Evolutionary conservation across 129 eudicot genomes (phyloP), one percentile per base, ranked within the genome.

Genomic region (Flaveria brownii): DNA sequence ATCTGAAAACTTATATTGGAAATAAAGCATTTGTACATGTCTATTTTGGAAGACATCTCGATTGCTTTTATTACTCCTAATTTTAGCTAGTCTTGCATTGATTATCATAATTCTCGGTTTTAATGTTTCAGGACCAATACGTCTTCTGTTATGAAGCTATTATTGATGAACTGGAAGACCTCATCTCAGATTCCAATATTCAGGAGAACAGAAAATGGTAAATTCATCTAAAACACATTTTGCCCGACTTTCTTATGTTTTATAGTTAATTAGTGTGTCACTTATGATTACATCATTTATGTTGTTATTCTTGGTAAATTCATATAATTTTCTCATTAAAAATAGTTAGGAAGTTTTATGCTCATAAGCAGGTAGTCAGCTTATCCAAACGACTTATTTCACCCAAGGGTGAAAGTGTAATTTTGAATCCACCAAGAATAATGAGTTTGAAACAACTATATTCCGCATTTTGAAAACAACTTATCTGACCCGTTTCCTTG

Each of bases 81-180:
- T 52, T 15, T 61, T 52, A 15, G 25, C 68, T 70, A 20, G 51
- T 14, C 12, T 33, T 12, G 55, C 50, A 18, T 13, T 23, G 39
- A 3, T 20, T 16, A 15, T 47, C 11, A 1, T 46, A 41, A 43
- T 76, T 0, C 46, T 61, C 56, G 18, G 2, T 13, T 16, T 73
- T 68, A 54, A 69, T 80, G 67, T 52, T 80, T 60, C 81, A 93
- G 98, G 98, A 93, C 36, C 97, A 93, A 79, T 93, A 90, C 57
- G 3, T 72, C 51, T 88, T 83, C 84, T 88, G 92, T 88, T 90
- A 90, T 62, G 78, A 86, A 55, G 97, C 95, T 16, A 80, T 93
- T 26, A 78, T 93, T 72, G 86, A 90, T 75, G 96, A 90, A 88
- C 88, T 93, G n/a, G 87, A 88, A 64, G 89, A 87, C 82, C 88